These are phyloP conservation scores for Wallacemonas sp. DNA, from an alignment of 208 protist genomes.

Conservation along the genomic window DNA sequence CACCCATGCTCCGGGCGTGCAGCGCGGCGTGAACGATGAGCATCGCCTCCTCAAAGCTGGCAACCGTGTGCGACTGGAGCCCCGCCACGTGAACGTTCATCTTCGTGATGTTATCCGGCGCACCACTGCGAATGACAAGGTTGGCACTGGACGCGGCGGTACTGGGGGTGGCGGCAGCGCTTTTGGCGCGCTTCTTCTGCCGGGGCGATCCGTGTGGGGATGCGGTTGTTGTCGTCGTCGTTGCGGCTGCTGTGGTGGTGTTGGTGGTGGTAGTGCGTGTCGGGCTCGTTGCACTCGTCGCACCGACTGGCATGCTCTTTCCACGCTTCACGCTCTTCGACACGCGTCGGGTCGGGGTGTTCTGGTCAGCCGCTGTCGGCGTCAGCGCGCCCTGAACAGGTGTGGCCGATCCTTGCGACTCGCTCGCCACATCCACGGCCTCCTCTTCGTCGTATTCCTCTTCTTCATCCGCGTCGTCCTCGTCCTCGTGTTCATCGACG, in stretches of 20 bases:
- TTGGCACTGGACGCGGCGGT: not conserved
- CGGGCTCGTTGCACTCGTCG: slow-evolving; percentile 6
- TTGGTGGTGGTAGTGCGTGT: not conserved
- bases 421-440: too few species aligned
- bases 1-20: slow-evolving; percentile 48
- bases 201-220: not conserved
- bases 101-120: not conserved
- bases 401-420: too few species aligned
- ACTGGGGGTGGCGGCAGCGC: not conserved
- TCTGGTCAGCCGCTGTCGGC: too few species aligned
- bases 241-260: slow-evolving; percentile 1
- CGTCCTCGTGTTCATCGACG: not conserved
- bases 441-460: too few species aligned
- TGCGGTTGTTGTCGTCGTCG: not conserved
- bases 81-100: slow-evolving; percentile 46
- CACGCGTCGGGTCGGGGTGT: too few species aligned
- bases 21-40: slow-evolving; percentile 30
- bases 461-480: slow-evolving; percentile 7
- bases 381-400: too few species aligned
- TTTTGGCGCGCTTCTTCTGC: slow-evolving; percentile 11
- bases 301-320: not conserved
- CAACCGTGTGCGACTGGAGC: slow-evolving; percentile 42
- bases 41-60: slow-evolving; percentile 40
- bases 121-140: slow-evolving; percentile 5
- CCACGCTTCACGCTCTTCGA: too few species aligned